phyloP scores from a whole-genome alignment of 805 yeast genomes.

The Starmerella floris region DNA sequence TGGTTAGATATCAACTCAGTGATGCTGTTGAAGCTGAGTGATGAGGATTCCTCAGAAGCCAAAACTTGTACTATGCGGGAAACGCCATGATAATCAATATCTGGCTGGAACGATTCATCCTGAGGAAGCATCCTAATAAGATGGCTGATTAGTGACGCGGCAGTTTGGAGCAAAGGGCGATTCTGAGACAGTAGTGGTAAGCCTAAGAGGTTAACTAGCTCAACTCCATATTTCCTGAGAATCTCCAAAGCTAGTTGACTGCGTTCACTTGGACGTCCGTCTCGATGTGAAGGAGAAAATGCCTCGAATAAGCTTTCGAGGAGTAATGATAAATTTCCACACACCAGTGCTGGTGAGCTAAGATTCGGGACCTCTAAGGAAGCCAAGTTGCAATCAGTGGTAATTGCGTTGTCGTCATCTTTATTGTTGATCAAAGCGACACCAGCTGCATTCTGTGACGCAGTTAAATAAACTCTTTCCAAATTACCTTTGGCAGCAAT shows the following conservation, averaged over 20 bases:
- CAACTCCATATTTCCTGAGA: background rate
- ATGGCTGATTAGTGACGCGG: background rate
- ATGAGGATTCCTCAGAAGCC: background rate
- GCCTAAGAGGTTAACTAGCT: background rate
- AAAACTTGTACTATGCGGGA: background rate
- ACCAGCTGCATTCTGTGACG: too few species aligned
- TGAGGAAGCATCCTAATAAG: background rate
- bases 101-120: background rate
- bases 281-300: too few species aligned
- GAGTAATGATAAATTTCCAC: too few species aligned
- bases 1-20: background rate
- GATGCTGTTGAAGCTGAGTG: background rate
- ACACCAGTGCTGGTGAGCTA: too few species aligned
- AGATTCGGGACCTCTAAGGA: too few species aligned
- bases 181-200: constrained; percentile 5
- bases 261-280: background rate
- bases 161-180: background rate
- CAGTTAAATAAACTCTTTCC: background rate
- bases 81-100: background rate
- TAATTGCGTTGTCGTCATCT: too few species aligned
- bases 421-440: too few species aligned
- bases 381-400: too few species aligned
- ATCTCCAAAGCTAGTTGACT: background rate
- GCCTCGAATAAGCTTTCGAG: too few species aligned
- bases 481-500: background rate